Evolutionary conservation across 2,329 filamentous ascomycete genomes (phyloP), one percentile per base, ranked within the genome.

Genomic region (Colletotrichum sp.): DNA sequence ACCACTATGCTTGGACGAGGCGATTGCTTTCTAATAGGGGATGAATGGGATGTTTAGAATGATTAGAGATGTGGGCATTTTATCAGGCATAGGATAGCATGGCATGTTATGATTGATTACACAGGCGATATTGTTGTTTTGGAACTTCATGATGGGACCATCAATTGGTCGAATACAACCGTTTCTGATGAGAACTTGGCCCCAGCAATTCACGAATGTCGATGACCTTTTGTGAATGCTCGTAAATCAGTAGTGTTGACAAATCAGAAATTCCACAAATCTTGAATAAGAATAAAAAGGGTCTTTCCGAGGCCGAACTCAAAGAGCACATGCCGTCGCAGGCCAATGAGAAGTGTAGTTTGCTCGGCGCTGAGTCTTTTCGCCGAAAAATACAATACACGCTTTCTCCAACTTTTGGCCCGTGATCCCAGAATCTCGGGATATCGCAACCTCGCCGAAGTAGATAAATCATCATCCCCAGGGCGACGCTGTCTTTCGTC

Each of bases 281-380:
- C 6, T 81, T 80, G 2, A 82, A 79, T 4, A 87, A 63, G 24
- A 85, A 77, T 7, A 84, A 39, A 55, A 86, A 78, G 64, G 78
- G 83, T 6, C 39, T 60, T 4, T 73, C 78, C 1, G 61, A 16
- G 5, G 80, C 2, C 18, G 18, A 48, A 7, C 9, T 21, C 43
- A 3, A 48, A 10, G 18, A 48, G 43, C 43, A n/a, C 43, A 13
- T 48, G 43, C 10, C 43, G 18, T 12, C 0, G 1, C 2, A 21
- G 18, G 43, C 43, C 18, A 48, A 48, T 48, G 18, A 48, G 1
- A 48, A 13, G 18, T 48, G 43, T 13, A 4, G 0, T 4, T 1
- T 48, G 43, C 43, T 21, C 43, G 43, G 43, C 43, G 43, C 1
- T n/a, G 3, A 48, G 18, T 4, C 10, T 4, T 48, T 48, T 48